A percentile compares a stretch with the other conserved stretches of the same genome.
These are phyloP conservation scores for Rutstroemia sp. DNA, from an alignment of 2,329 filamentous ascomycete genomes.

Conservation along the genomic window DNA sequence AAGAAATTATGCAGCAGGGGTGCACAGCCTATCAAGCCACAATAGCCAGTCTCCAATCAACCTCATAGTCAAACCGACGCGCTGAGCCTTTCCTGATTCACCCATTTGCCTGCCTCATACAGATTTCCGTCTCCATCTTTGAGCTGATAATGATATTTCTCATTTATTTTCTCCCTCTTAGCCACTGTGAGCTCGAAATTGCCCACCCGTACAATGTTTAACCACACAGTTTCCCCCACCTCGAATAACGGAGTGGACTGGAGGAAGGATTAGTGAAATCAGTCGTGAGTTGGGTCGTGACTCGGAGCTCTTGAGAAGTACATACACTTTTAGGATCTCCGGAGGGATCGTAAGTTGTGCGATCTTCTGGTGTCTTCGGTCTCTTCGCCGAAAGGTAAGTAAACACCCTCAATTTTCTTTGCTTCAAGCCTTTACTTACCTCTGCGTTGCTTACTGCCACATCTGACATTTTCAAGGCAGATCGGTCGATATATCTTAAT, in stretches of 20 bases:
- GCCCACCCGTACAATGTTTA: background rate
- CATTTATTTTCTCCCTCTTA: background rate
- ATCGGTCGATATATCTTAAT: background rate
- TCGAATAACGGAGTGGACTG: background rate
- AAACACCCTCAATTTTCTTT: background rate
- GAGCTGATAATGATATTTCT: conserved; percentile 9
- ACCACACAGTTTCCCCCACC: background rate
- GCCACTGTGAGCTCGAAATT: background rate
- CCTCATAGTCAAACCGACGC: background rate
- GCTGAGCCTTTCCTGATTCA: conserved; percentile 3
- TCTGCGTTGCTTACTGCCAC: background rate
- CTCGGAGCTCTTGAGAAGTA: no score
- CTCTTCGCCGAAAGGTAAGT: background rate
- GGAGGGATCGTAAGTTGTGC: background rate
- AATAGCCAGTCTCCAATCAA: no score
- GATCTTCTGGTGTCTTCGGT: conserved; percentile 1
- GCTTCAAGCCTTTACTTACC: background rate
- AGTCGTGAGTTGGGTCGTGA: no score
- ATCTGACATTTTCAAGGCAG: background rate
- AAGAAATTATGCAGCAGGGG: no score
- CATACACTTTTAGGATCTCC: background rate
- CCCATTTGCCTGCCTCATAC: conserved; percentile 11
- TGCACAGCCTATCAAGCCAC: no score
- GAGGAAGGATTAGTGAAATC: background rate
- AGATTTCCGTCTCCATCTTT: background rate